Percentiles rank a stretch among this genome's conserved stretches.
These are phyloP conservation scores for Pterocarpus macrocarpus DNA, from an alignment of 306 rosid species.

Conservation along the genomic window DNA sequence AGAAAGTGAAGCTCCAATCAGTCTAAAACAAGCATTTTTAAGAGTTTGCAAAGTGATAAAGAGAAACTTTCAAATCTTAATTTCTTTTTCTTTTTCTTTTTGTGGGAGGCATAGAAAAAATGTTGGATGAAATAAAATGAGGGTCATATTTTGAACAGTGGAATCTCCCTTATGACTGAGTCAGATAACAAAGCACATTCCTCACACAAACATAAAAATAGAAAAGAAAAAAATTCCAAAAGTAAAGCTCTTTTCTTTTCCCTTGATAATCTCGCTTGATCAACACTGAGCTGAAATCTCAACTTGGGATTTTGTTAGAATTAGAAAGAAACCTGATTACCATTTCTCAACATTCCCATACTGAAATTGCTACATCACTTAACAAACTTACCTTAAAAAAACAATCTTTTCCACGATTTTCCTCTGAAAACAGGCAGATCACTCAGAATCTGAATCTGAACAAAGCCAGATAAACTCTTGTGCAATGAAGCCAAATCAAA, in stretches of 20 bases:
- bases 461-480: constrained; percentile 43
- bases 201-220: neutral
- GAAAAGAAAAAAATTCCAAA: neutral
- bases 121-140: neutral
- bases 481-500: constrained; percentile 45
- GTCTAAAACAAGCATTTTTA: constrained; percentile 37
- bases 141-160: neutral
- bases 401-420: constrained; percentile 41
- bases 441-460: constrained; percentile 44
- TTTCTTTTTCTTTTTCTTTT: neutral
- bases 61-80: neutral
- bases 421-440: constrained; percentile 33
- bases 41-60: constrained; percentile 6
- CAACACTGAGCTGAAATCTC: neutral
- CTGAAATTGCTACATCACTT: neutral
- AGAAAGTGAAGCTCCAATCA: constrained; percentile 36
- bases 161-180: constrained; percentile 13
- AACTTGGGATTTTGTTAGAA: neutral
- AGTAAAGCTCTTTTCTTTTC: neutral
- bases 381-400: constrained; percentile 49
- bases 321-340: neutral
- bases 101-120: constrained; percentile 12
- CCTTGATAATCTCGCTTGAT: constrained; percentile 29
- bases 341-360: constrained; percentile 37
- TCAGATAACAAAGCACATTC: constrained; percentile 40